A percentile compares a stretch with the other conserved stretches of the same genome.
Conservation (phyloP, 73 alveolate species). For the Halteria grandinella region DNA sequence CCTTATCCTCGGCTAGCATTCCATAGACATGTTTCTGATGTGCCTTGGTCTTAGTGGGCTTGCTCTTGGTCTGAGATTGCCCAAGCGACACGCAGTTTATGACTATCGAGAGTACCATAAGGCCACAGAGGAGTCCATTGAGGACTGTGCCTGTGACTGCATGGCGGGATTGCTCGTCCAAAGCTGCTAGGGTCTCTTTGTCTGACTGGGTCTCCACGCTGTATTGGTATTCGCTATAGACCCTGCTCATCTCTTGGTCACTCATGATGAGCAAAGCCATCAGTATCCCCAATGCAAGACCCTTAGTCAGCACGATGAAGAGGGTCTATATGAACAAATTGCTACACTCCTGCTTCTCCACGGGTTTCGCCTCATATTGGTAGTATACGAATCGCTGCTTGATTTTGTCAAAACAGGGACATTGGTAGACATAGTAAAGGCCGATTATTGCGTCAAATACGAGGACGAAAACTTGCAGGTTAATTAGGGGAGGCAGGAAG, state of each 20-base stretch:
- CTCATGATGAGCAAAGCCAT: neutral
- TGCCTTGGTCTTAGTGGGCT: too few species aligned
- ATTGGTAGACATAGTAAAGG: conserved; percentile 24
- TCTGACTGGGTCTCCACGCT: neutral
- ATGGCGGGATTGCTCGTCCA: too few species aligned
- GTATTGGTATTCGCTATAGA: neutral
- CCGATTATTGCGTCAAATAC: conserved; percentile 20
- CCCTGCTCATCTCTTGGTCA: neutral
- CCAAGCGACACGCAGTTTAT: too few species aligned
- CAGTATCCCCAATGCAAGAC: conserved; percentile 20
- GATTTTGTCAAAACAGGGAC: conserved; percentile 35
- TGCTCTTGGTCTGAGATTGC: too few species aligned
- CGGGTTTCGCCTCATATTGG: conserved; percentile 40
- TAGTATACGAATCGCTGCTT: conserved; percentile 36
- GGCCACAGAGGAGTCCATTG: too few species aligned
- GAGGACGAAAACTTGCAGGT: conserved; percentile 18
- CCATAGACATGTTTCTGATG: too few species aligned
- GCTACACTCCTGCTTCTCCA: conserved; percentile 38
- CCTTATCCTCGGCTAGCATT: too few species aligned
- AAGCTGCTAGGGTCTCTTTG: too few species aligned
- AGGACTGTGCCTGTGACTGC: too few species aligned
- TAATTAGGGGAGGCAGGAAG: conserved; percentile 21
- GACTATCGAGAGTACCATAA: too few species aligned
- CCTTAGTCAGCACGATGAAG: conserved; percentile 37
- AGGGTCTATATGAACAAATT: conserved; percentile 23